Evolutionary conservation across 2,329 filamentous ascomycete species (phyloP), one percentile per base, ranked within the genome.

Genomic region (Pseudocercospora ulei): DNA sequence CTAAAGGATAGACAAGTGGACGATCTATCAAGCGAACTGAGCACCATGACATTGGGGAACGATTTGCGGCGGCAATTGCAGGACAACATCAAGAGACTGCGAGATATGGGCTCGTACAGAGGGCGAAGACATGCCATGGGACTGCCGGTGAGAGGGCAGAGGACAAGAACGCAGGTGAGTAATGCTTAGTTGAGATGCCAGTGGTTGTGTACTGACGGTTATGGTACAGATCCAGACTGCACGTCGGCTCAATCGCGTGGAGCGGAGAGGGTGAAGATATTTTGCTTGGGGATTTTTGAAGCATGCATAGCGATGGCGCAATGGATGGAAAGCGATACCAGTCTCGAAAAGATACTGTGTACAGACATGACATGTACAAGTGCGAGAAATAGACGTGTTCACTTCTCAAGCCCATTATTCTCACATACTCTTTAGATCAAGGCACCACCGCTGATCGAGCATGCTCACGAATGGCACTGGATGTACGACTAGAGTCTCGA

Each of bases 41-140:
- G 85, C 9, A 79, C 78, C 38, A 87, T 98, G 84, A 93, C 82
- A 44, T 84, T 96, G 55, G 90, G 95, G 63, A 93, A 82, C 62
- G 87, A 96, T 56, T 71, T 92, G 48, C 71, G 77, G 56, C 75
- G 81, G 58, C 67, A 83, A 43, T 65, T 95, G 23, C 72, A 80
- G 55, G 84, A 94, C 34, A 90, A 96, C 57, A 93, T 98, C 52
- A 71, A 71, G 59, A 71, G 88, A 43, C 57, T 98, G 62, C 83
- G 82, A 60, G 87, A 95, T 55, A 95, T 94, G 68, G 87, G 87
- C 34, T 78, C 80, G 3, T 93, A 93, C 59, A 71, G 90, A 37
- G 90, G 90, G 49, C 78, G 82, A 61, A 71, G 90, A 51, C 90
- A 98, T 68, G 88, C 88, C 41, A 87, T 96, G 80, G 76, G 80